Percentiles rank a stretch among this genome's conserved stretches.
These are phyloP conservation scores for Suillus cothurnatus DNA, from an alignment of 768 basidiomycete genomes.

Conservation along the genomic window DNA sequence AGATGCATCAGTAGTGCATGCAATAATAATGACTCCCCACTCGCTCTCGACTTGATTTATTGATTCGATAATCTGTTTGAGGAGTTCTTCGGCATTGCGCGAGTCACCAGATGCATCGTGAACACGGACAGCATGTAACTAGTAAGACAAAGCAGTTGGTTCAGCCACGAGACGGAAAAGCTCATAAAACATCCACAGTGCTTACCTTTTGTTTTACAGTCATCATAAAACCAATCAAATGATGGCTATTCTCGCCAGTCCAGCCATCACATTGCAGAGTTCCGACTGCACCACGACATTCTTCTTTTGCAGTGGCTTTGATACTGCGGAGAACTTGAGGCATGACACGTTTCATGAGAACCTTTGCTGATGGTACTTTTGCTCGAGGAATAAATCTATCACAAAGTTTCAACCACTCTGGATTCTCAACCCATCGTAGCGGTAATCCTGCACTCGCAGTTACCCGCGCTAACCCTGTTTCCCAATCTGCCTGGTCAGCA, in stretches of 20 bases:
- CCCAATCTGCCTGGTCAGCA: conserved; percentile 5
- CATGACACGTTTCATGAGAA: conserved; percentile 27
- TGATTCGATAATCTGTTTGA: conserved; percentile 22
- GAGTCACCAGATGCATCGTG: conserved; percentile 34
- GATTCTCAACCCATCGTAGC: conserved; percentile 41
- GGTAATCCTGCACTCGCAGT: conserved; percentile 38
- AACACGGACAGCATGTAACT: conserved; percentile 35
- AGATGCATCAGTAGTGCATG: conserved; percentile 35
- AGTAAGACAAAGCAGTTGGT: conserved; percentile 5
- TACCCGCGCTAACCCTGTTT: conserved; percentile 20
- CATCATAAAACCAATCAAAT: conserved; percentile 38
- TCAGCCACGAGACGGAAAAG: background rate
- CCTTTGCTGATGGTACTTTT: conserved; percentile 23
- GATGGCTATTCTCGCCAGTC: conserved; percentile 35
- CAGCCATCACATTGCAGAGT: conserved; percentile 41
- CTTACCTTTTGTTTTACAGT: conserved; percentile 23
- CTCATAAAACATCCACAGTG: background rate
- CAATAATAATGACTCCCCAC: conserved; percentile 28
- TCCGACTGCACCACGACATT: conserved; percentile 16
- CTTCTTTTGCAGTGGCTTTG: conserved; percentile 3
- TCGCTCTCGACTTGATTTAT: conserved; percentile 22
- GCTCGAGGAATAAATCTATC: conserved; percentile 34
- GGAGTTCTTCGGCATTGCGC: conserved; percentile 35
- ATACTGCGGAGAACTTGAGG: conserved; percentile 12
- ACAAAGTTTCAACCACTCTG: conserved; percentile 33